A percentile compares a stretch with the other conserved stretches of the same genome.
Evolutionary conservation across 441 rosid genomes (phyloP).

Genomic region (Pelargonium fulgidum): DNA sequence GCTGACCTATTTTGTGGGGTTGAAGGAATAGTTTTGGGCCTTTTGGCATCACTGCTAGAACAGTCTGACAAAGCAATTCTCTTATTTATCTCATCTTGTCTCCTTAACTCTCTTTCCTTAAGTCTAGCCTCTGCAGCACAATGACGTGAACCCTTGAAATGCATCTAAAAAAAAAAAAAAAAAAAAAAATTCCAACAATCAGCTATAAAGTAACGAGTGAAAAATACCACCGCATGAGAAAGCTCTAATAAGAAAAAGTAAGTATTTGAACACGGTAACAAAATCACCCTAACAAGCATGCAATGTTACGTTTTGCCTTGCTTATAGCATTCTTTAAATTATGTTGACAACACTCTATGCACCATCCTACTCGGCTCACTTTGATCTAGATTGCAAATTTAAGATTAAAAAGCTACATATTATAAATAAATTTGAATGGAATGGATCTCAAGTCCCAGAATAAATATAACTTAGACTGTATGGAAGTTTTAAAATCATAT

Average conservation of each 20-base stretch:
- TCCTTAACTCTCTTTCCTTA: conserved; percentile 30
- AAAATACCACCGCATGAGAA: background rate
- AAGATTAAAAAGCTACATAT: no score
- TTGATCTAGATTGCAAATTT: background rate
- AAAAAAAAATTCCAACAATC: background rate
- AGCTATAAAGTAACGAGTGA: background rate
- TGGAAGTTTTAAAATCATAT: no score
- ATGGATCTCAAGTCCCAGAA: no score
- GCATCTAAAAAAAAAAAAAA: conserved; percentile 24
- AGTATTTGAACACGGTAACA: background rate
- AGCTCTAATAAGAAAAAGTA: background rate
- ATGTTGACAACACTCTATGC: background rate
- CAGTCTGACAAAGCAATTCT: conserved; percentile 32
- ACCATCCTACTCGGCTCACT: background rate
- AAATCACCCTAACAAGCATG: background rate
- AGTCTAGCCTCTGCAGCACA: conserved; percentile 28
- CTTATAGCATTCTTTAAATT: background rate
- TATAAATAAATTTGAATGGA: no score
- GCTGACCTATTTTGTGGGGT: conserved; percentile 17
- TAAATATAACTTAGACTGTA: no score
- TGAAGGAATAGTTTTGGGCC: conserved; percentile 1
- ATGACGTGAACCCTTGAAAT: conserved; percentile 42
- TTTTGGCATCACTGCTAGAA: background rate
- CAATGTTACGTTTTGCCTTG: background rate
- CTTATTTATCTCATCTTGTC: conserved; percentile 31